A percentile compares a stretch with the other conserved stretches of the same genome.
Evolutionary conservation across 75 land plant species (phyloP).

Genomic region (Adiantum capillusveneris): DNA sequence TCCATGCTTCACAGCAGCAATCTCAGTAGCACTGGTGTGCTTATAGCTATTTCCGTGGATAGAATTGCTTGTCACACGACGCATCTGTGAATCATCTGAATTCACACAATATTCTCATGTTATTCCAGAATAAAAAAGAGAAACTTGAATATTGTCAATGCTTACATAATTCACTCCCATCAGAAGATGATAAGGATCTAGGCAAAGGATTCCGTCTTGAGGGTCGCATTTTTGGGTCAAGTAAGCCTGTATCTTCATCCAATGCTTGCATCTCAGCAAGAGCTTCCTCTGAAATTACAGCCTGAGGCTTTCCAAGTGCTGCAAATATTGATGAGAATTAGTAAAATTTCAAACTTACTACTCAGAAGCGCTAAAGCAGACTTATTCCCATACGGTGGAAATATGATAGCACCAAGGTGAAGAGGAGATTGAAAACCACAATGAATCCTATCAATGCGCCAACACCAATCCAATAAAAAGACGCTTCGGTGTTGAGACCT

Average conservation of each 20-base stretch:
- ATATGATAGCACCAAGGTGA: conserved; percentile 54
- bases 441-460: conserved; percentile 48
- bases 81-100: conserved; percentile 10
- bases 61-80: conserved; percentile 27
- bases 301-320: conserved; percentile 76
- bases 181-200: background rate
- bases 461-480: conserved; percentile 64
- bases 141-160: no score
- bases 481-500: conserved; percentile 27
- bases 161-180: no score
- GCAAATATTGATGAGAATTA: no score
- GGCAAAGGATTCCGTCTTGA: background rate
- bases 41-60: conserved; percentile 14
- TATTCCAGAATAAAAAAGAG: background rate
- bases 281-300: conserved; percentile 61
- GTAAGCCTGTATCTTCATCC: conserved; percentile 6
- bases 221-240: background rate
- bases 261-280: conserved; percentile 39
- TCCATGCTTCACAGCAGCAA: conserved; percentile 58
- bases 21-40: background rate
- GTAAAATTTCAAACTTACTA: no score
- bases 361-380: no score
- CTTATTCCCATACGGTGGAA: conserved; percentile 37
- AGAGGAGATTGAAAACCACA: conserved; percentile 49
- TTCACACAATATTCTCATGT: background rate